Percentiles rank a stretch among this genome's conserved stretches.
Conservation (phyloP, 1,284 basidiomycete species). For the Athelia sp. region DNA sequence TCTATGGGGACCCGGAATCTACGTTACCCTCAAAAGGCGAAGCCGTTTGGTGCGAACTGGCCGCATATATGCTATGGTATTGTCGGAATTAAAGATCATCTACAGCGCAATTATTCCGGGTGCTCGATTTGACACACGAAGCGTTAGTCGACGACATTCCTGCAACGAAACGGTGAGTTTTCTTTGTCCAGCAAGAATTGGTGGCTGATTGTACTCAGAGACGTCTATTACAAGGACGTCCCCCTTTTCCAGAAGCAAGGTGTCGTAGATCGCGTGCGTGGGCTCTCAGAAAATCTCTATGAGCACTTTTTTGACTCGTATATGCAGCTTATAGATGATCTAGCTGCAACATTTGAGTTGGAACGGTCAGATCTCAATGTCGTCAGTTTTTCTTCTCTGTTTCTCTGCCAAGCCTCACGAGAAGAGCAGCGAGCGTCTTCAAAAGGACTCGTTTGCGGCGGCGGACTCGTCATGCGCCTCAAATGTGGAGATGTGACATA, state of each 20-base stretch:
- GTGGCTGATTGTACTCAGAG: conserved; percentile 37
- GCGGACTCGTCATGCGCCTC: conserved; percentile 53
- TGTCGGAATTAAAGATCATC: neutral
- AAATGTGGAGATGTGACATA: conserved; percentile 47
- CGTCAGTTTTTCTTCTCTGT: conserved; percentile 34
- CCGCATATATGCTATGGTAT: neutral
- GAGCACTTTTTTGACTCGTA: neutral
- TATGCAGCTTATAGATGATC: conserved; percentile 77
- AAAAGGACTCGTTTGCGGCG: conserved; percentile 80
- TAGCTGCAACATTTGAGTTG: conserved; percentile 76
- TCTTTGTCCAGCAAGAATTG: neutral
- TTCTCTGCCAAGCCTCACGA: neutral
- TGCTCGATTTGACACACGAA: conserved; percentile 61
- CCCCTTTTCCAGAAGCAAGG: conserved; percentile 69
- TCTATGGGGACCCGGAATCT: neutral
- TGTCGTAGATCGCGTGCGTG: conserved; percentile 66
- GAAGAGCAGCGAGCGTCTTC: conserved; percentile 69
- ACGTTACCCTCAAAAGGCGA: neutral
- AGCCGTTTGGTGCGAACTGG: neutral
- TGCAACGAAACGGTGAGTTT: conserved; percentile 61
- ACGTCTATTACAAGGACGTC: conserved; percentile 85
- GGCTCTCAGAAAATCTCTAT: neutral
- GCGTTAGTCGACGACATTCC: conserved; percentile 50
- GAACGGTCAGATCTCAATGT: conserved; percentile 76
- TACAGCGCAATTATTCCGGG: conserved; percentile 61